Evolutionary conservation across 2,329 filamentous ascomycete species (phyloP), one percentile per base, ranked within the genome.

Genomic region (Talaromyces islandicus): DNA sequence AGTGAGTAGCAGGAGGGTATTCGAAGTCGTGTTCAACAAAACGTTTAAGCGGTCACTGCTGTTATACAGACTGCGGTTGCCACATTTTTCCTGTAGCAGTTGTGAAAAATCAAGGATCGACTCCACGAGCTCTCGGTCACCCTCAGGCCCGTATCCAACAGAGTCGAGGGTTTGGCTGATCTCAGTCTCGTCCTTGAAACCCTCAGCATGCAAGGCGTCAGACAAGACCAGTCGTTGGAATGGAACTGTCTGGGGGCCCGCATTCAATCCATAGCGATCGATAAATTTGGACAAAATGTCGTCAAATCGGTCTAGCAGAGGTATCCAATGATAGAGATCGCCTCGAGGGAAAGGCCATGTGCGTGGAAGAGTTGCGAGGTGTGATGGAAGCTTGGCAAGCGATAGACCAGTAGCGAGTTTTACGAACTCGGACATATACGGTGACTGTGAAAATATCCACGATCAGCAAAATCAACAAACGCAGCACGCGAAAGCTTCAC

Each of bases 261-360:
- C 83, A 63, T 86, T 85, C 59, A 99, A 81, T 63, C 86, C 86
- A 77, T 99, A 99, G 65, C 86, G 87, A 60, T 85, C 82, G 74
- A 88, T 91, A 73, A 96, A 92, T 43, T 85, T 81, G 68, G 96
- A 91, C 46, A 99, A 80, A 64, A 97, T 87, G 69, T 85, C 85
- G 75, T 99, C 94, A 75, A 99, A 97, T 60, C 92, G 88, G 75
- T 99, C 96, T 62, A 99, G 79, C 25, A 96, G 83, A 29, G 90
- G 88, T 66, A 99, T 97, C 95, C 95, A 99, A 80, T 99, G 93
- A 73, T 97, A 97, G 30, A 97, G 81, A 73, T 99, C 94, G 62
- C 94, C 95, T 73, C 93, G 86, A 43, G 93, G 93, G 70, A 97
- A 96, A 2, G 92, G 92, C 94, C 94, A 99, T 83, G 88, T 83